A percentile compares a stretch with the other conserved stretches of the same genome.
These are phyloP conservation scores for Lyophyllum decastes DNA, from an alignment of 768 basidiomycete genomes.

Conservation along the genomic window DNA sequence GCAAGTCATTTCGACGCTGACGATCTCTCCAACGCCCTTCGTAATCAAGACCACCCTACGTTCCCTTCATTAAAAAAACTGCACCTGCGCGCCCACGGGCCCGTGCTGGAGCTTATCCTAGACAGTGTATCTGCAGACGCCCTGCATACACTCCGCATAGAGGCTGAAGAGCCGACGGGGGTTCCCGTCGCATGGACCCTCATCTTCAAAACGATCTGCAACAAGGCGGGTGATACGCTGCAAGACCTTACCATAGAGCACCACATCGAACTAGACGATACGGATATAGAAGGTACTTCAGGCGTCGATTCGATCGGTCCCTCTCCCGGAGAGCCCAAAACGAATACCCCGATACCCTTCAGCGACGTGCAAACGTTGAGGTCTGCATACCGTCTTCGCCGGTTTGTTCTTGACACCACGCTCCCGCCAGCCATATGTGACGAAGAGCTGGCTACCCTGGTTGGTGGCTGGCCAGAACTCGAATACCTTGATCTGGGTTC, in stretches of 20 bases:
- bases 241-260: constrained; percentile 44
- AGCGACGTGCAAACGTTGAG: constrained; percentile 35
- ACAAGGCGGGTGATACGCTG: constrained; percentile 30
- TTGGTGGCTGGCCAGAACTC: constrained; percentile 47
- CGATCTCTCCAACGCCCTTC: constrained; percentile 18
- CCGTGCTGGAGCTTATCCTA: constrained; percentile 35
- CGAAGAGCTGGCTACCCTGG: constrained; percentile 35
- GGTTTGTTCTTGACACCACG: constrained; percentile 40
- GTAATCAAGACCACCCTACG: constrained; percentile 10
- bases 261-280: constrained; percentile 36
- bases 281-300: constrained; percentile 24
- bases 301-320: constrained; percentile 5
- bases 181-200: constrained; percentile 32
- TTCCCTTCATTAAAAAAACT: constrained; percentile 41
- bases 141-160: constrained; percentile 39
- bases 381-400: constrained; percentile 32
- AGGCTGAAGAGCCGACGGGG: constrained; percentile 29
- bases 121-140: constrained; percentile 29
- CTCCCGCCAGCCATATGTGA: constrained; percentile 40
- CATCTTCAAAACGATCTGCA: constrained; percentile 31
- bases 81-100: constrained; percentile 38
- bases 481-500: constrained; percentile 42
- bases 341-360: constrained; percentile 25
- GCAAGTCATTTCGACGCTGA: constrained; percentile 36
- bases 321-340: constrained; percentile 10